These are phyloP conservation scores for Parastagonospora nodorum DNA, from an alignment of 2,329 filamentous ascomycete genomes.

Conservation along the genomic window DNA sequence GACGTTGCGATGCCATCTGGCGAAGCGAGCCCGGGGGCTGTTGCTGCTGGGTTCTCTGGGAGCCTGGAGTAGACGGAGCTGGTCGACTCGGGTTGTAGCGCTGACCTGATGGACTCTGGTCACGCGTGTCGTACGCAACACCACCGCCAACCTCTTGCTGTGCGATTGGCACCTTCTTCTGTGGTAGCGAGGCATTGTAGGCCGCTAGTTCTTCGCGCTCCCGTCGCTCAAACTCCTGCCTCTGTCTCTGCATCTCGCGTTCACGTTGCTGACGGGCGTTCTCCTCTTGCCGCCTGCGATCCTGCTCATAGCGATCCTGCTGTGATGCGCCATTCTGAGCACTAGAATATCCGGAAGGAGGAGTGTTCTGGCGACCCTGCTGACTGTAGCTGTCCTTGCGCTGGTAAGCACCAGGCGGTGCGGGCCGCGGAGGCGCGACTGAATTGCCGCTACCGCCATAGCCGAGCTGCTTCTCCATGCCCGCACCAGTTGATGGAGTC, in stretches of 20 bases:
- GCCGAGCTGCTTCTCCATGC: conserved; percentile 55
- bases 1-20: conserved; percentile 72
- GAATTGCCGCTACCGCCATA: conserved; percentile 51
- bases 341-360: conserved; percentile 36
- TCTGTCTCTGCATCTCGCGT: conserved; percentile 47
- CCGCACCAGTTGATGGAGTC: conserved; percentile 61
- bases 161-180: conserved; percentile 77
- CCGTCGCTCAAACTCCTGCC: conserved; percentile 51
- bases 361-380: conserved; percentile 36
- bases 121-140: conserved; percentile 54
- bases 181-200: conserved; percentile 87
- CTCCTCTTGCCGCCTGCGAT: conserved; percentile 47
- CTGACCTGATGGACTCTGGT: conserved; percentile 53
- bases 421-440: conserved; percentile 55
- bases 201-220: conserved; percentile 76
- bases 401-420: conserved; percentile 48
- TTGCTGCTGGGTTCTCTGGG: conserved; percentile 56
- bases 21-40: conserved; percentile 58
- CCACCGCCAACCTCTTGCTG: conserved; percentile 84
- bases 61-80: conserved; percentile 75
- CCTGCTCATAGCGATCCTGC: conserved; percentile 36
- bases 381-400: conserved; percentile 54
- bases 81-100: conserved; percentile 86
- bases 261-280: conserved; percentile 47
- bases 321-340: conserved; percentile 44